Conservation (phyloP, 2,329 filamentous ascomycete genomes). For the Fusarium drepaniforme region DNA sequence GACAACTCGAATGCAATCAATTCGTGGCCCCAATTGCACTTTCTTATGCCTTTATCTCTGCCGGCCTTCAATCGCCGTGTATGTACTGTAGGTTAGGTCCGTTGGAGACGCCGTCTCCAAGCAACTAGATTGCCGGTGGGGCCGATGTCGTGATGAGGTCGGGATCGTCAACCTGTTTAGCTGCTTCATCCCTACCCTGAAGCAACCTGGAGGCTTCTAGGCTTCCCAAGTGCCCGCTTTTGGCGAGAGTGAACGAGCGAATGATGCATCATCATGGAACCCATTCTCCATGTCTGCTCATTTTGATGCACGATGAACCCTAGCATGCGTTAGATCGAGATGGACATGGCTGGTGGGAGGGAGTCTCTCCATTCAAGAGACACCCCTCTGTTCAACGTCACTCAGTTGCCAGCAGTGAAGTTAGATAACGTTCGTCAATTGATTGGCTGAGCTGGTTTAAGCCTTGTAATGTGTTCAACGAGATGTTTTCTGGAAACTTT, state of each 20-base stretch:
- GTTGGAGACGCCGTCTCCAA: constrained; percentile 6
- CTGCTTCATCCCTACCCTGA: not conserved
- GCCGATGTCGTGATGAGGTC: constrained; percentile 24
- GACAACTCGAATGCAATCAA: not conserved
- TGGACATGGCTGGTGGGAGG: not conserved
- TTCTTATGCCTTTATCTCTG: constrained; percentile 11
- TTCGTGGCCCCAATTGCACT: not conserved
- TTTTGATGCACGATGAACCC: constrained; percentile 6
- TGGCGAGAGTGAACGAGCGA: constrained; percentile 1
- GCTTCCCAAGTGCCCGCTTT: not conserved
- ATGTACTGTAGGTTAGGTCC: not conserved
- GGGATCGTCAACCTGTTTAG: not conserved
- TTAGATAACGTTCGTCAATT: not conserved
- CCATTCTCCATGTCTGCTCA: constrained; percentile 9
- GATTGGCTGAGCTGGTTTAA: not conserved
- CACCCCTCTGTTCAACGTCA: not conserved
- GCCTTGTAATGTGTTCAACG: not conserved
- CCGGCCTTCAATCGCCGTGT: not conserved
- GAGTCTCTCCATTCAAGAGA: not conserved
- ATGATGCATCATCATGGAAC: constrained; percentile 11
- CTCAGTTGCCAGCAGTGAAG: not conserved
- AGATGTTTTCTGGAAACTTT: not conserved
- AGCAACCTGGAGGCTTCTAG: constrained; percentile 1
- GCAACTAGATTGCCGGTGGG: constrained; percentile 20
- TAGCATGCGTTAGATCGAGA: constrained; percentile 8